phyloP scores from a whole-genome alignment of 345 rosid species.

The Mallotus nudiflorus region DNA sequence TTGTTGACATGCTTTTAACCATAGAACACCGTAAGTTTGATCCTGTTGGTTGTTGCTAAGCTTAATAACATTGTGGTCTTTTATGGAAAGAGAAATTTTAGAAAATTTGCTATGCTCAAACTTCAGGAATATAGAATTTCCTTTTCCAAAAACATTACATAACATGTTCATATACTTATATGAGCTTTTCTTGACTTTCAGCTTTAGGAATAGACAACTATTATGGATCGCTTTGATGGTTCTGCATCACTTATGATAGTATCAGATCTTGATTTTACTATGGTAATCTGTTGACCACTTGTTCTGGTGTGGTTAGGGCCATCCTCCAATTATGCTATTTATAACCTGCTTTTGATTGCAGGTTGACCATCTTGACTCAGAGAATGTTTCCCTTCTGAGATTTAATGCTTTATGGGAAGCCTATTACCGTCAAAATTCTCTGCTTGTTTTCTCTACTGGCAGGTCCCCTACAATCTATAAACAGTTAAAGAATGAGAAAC shows the following conservation, averaged over 20 bases:
- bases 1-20: too few relatives aligned
- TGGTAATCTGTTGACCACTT: slow-evolving; percentile 14
- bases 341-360: background rate
- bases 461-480: slow-evolving; percentile 87
- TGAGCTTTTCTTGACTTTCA: too few relatives aligned
- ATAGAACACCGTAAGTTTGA: too few relatives aligned
- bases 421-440: slow-evolving; percentile 72
- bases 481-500: slow-evolving; percentile 73
- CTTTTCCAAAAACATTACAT: too few relatives aligned
- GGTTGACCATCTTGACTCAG: slow-evolving; percentile 22
- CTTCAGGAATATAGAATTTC: too few relatives aligned
- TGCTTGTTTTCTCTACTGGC: slow-evolving; percentile 92
- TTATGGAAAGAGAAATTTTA: too few relatives aligned
- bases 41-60: too few relatives aligned
- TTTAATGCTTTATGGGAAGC: slow-evolving; percentile 91
- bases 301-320: background rate
- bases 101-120: too few relatives aligned
- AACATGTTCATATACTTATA: too few relatives aligned
- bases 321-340: background rate
- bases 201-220: background rate
- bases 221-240: slow-evolving; percentile 30
- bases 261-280: slow-evolving; percentile 30
- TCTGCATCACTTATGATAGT: slow-evolving; percentile 26
- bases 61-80: too few relatives aligned
- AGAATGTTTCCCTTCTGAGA: slow-evolving; percentile 67